Evolutionary conservation across 306 rosid species (phyloP).

Genomic region (Inga laurina): DNA sequence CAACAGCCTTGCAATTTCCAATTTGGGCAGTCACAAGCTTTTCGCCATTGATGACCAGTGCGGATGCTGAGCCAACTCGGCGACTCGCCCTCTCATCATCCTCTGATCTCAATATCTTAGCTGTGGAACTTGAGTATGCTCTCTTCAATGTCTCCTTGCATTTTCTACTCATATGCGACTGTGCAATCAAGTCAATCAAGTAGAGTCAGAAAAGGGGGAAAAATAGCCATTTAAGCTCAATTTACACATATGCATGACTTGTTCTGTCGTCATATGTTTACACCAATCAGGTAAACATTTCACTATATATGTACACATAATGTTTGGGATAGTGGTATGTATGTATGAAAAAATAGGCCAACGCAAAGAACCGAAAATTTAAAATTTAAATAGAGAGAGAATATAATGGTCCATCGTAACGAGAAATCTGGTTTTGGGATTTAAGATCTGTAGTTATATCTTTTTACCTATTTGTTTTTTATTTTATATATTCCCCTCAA

Average conservation of each 20-base stretch:
- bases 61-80: constrained; percentile 62
- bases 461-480: neutral
- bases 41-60: constrained; percentile 65
- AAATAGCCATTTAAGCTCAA: too few relatives aligned
- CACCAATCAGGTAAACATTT: too few relatives aligned
- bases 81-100: constrained; percentile 25
- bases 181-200: neutral
- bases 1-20: constrained; percentile 74
- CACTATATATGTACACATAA: too few relatives aligned
- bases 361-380: too few relatives aligned
- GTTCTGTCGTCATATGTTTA: too few relatives aligned
- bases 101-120: constrained; percentile 46
- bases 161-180: constrained; percentile 54
- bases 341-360: too few relatives aligned
- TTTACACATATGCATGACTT: too few relatives aligned
- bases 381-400: too few relatives aligned
- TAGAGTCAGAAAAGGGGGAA: neutral
- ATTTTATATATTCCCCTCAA: neutral
- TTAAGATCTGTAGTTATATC: too few relatives aligned
- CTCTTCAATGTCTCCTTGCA: constrained; percentile 64
- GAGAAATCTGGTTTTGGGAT: too few relatives aligned
- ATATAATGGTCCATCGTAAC: too few relatives aligned
- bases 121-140: constrained; percentile 60
- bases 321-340: too few relatives aligned
- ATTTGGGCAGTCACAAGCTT: constrained; percentile 68